These are phyloP conservation scores for Rhexocercosporidium sp. DNA, from an alignment of 2,329 filamentous ascomycete genomes.

Conservation along the genomic window DNA sequence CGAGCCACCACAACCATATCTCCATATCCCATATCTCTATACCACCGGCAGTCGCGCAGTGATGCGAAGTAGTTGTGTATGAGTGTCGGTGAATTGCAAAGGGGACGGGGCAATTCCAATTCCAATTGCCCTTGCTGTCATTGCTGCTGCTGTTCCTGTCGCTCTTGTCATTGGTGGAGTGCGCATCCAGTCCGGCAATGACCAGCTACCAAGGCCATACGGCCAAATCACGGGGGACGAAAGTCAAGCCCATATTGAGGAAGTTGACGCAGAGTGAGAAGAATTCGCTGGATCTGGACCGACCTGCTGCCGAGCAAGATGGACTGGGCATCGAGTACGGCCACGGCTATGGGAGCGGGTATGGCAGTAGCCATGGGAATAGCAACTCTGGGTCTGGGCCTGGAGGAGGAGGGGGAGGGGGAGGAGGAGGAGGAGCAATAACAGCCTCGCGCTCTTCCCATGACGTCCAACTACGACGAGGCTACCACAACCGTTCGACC, in stretches of 20 bases:
- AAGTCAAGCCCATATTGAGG: slow-evolving; percentile 64
- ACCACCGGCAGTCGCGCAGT: slow-evolving; percentile 21
- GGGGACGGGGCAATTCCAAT: not conserved
- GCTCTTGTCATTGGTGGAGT: not conserved
- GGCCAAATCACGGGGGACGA: slow-evolving; percentile 36
- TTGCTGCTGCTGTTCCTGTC: slow-evolving; percentile 2
- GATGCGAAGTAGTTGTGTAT: slow-evolving; percentile 30
- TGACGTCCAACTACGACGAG: slow-evolving; percentile 37
- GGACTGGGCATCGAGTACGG: slow-evolving; percentile 44
- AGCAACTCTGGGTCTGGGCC: not conserved
- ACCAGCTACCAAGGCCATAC: slow-evolving; percentile 34
- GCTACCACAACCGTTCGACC: slow-evolving; percentile 59
- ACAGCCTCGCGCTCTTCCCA: slow-evolving; percentile 34
- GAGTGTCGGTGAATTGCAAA: slow-evolving; percentile 26
- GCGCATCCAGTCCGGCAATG: slow-evolving; percentile 24
- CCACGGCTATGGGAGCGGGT: slow-evolving; percentile 32
- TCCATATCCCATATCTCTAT: not conserved
- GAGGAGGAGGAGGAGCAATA: no score
- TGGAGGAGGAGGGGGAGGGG: not conserved
- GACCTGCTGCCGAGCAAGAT: slow-evolving; percentile 62
- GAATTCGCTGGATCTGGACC: slow-evolving; percentile 66
- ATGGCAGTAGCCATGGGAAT: no score
- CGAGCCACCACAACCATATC: not conserved
- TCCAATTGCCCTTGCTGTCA: not conserved
- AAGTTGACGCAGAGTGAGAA: slow-evolving; percentile 60